Evolutionary conservation across 2,329 filamentous ascomycete genomes (phyloP).

Genomic region (Apiospora aurea): DNA sequence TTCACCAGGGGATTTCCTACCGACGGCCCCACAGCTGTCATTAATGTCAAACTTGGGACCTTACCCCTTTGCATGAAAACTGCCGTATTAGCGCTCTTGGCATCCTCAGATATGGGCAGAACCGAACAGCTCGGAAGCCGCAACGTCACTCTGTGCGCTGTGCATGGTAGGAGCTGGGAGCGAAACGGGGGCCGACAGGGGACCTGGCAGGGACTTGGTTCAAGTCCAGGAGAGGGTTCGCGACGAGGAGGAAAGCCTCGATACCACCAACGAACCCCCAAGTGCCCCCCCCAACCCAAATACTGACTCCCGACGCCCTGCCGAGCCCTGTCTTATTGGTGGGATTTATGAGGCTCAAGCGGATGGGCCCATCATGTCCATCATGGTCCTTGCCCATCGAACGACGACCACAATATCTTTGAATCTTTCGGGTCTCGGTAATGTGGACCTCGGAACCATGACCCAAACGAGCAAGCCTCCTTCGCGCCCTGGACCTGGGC

Average conservation of each 20-base stretch:
- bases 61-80: slow-evolving; percentile 17
- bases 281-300: background rate
- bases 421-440: background rate
- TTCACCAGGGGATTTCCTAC: background rate
- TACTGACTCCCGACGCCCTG: background rate
- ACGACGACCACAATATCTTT: slow-evolving; percentile 5
- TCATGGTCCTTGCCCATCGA: slow-evolving; percentile 17
- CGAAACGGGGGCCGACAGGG: background rate
- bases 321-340: background rate
- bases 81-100: background rate
- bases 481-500: background rate
- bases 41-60: slow-evolving; percentile 19
- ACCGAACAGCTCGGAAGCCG: background rate
- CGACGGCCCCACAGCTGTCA: slow-evolving; percentile 8
- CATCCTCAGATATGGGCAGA: slow-evolving; percentile 3
- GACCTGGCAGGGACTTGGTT: background rate
- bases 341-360: slow-evolving; percentile 10
- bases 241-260: slow-evolving; percentile 4
- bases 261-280: slow-evolving; percentile 8
- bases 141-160: background rate
- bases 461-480: slow-evolving; percentile 11
- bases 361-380: slow-evolving; percentile 16
- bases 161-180: background rate
- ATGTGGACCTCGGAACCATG: background rate
- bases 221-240: background rate